phyloP scores from a whole-genome alignment of 2,329 filamentous ascomycete species.

The Aspergillus phoenicis region DNA sequence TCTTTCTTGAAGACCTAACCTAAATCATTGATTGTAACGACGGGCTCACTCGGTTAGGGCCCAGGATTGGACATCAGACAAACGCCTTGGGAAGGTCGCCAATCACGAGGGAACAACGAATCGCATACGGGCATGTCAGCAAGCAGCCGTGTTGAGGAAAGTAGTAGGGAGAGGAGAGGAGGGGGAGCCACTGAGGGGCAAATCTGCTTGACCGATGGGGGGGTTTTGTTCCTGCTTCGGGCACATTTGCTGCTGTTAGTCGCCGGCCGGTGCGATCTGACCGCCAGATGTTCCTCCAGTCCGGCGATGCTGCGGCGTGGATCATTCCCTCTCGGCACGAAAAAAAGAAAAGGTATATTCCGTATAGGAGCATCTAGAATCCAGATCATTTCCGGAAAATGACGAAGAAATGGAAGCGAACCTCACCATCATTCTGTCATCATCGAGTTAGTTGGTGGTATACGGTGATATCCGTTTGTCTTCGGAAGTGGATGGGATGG shows the following conservation, averaged over 20 bases:
- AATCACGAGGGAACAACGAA: slow-evolving; percentile 22
- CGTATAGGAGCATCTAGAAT: slow-evolving; percentile 1
- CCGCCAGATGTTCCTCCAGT: slow-evolving; percentile 25
- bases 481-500: too few relatives aligned
- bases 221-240: slow-evolving; percentile 27
- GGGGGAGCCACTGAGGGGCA: slow-evolving; percentile 18
- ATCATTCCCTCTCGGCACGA: neutral
- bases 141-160: slow-evolving; percentile 9
- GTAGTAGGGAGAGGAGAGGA: too few relatives aligned
- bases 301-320: slow-evolving; percentile 15
- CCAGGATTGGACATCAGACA: slow-evolving; percentile 3
- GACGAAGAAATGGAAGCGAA: slow-evolving; percentile 5
- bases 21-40: neutral
- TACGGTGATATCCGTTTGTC: too few relatives aligned
- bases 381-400: neutral
- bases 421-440: too few relatives aligned
- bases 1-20: neutral
- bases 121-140: slow-evolving; percentile 9
- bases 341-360: neutral
- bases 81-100: slow-evolving; percentile 10
- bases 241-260: slow-evolving; percentile 33
- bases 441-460: neutral
- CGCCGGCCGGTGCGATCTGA: slow-evolving; percentile 25
- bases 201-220: slow-evolving; percentile 15
- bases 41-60: slow-evolving; percentile 5